Evolutionary conservation across 164 flowering plant species (phyloP), one percentile per base, ranked within the genome.

Genomic region (Sextonia rubra): DNA sequence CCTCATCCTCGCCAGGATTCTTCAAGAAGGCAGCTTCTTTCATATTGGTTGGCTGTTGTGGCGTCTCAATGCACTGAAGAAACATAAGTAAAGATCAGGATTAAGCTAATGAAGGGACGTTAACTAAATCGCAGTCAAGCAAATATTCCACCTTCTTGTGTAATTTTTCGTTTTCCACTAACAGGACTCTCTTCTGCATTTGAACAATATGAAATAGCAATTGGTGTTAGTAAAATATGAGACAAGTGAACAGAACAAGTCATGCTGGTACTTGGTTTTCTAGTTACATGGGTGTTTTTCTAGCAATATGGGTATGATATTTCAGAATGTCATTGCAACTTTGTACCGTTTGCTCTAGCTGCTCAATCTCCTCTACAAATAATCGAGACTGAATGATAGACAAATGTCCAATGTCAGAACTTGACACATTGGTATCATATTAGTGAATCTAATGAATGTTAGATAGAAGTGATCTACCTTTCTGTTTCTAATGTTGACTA

Each of bases 331-430:
- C 64, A 14, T 61, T 61, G 25, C 27, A 23, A 3, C 14, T 12
- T 12, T 6, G 79, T 84, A 89, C 97, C 94, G 86, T 90, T 73
- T 86, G 86, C 60, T 82, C 83, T 1, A 92, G 81, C 49, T 80
- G 74, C 67, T 80, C 84, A 64, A 89, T 84, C 75, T 87, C 89
- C 73, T 90, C 89, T 73, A 71, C 79, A 78, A 73, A 90, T 60
- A 87, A 86, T 61, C 86, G 86, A 73, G 73, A 83, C 97, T 92
- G 87, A 67, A 81, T 49, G 30, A n/a, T 27, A 25, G 72, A 68
- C 12, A 47, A 22, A 11, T 61, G 30, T 56, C 27, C n/a, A 69
- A 49, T 58, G 64, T 56, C 17, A 60, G 49, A 24, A 47, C 12
- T 3, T 4, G 20, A 52, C 58, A 63, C 14, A 22, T 18, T 27